phyloP scores from a whole-genome alignment of 345 rosid species.

The Erodium maritimum region DNA sequence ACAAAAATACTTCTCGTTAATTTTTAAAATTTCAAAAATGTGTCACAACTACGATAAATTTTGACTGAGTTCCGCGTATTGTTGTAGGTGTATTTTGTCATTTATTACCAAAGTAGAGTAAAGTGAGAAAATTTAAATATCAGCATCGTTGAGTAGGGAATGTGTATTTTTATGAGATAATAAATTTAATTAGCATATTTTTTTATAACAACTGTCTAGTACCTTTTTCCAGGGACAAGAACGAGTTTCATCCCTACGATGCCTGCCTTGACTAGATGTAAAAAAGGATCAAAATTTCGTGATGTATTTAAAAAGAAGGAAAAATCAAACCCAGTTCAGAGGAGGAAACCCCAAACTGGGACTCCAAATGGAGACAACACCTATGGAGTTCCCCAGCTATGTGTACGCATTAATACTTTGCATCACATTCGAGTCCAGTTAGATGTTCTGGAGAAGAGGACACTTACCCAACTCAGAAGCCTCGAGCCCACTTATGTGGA shows the following conservation, averaged over 20 bases:
- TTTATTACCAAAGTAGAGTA: too few species aligned
- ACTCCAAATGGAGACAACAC: slow-evolving; percentile 30
- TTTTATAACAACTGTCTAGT: neutral
- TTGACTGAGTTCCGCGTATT: too few species aligned
- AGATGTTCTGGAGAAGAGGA: slow-evolving; percentile 49
- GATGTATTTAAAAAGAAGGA: slow-evolving; percentile 66
- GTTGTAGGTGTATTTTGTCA: too few species aligned
- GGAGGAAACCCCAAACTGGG: slow-evolving; percentile 53
- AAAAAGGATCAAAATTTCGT: slow-evolving; percentile 55
- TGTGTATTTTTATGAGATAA: too few species aligned
- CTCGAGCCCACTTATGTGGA: slow-evolving; percentile 39
- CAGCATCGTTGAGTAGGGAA: too few species aligned
- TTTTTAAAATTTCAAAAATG: too few species aligned
- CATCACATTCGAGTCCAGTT: slow-evolving; percentile 56
- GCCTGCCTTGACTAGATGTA: slow-evolving; percentile 79
- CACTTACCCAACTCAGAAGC: slow-evolving; percentile 42
- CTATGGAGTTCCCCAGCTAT: slow-evolving; percentile 56
- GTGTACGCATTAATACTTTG: slow-evolving; percentile 69
- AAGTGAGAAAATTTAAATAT: too few species aligned
- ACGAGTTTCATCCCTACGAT: slow-evolving; percentile 55
- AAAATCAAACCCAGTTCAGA: slow-evolving; percentile 34
- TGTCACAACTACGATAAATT: too few species aligned
- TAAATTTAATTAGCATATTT: too few species aligned
- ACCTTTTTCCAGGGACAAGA: slow-evolving; percentile 37
- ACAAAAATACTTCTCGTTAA: too few species aligned